Base-by-base conservation (phyloP, 2,329 filamentous ascomycete species). In the Fusarium humuli region DNA sequence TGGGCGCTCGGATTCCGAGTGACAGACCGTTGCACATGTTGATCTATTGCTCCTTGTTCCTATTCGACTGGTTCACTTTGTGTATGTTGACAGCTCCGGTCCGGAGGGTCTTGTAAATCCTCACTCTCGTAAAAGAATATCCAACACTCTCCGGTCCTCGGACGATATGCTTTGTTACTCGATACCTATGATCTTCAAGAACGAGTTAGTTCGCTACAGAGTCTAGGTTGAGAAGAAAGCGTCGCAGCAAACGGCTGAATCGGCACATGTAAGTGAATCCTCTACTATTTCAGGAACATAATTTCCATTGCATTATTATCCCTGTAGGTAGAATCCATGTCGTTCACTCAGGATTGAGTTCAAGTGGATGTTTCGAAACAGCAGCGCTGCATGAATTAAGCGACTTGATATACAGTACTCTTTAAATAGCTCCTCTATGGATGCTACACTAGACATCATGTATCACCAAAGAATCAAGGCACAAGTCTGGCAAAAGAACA, bases 11-110 rank as follows among this genome's bases (percentile, higher is more conserved):
- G 18, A 3, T 23, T 47, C 23, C 44, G 27, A n/a, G 25, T 40
- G 29, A 44, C 32, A 11, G n/a, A 40, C 20, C 14, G 46, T 27
- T 23, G 9, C 14, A 37, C 32, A 52, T 22, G 48, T 16, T 40
- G 46, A 41, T 14, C 13, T 79, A 11, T 55, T 69, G 22, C 61
- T 82, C 3, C 11, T 79, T 80, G 77, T 29, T 74, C 78, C 9
- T 73, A 77, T 45, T 69, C 57, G 2, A 81, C 79, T 6, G 82
- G 81, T 7, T 60, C 80, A 2, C 73, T 84, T 3, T 83, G 74
- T 66, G 76, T 76, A 4, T 83, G 80, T 0, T 84, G 83, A 53
- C 68, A 74, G 16, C 73, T 75, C 34, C 34, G 34, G 10, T 6
- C 5, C 32, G 16, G 32, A 18, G 32, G 5, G 0, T 18, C 32